Conservation (phyloP, 2,329 filamentous ascomycete species). For the Pseudogymnoascus pannorum region DNA sequence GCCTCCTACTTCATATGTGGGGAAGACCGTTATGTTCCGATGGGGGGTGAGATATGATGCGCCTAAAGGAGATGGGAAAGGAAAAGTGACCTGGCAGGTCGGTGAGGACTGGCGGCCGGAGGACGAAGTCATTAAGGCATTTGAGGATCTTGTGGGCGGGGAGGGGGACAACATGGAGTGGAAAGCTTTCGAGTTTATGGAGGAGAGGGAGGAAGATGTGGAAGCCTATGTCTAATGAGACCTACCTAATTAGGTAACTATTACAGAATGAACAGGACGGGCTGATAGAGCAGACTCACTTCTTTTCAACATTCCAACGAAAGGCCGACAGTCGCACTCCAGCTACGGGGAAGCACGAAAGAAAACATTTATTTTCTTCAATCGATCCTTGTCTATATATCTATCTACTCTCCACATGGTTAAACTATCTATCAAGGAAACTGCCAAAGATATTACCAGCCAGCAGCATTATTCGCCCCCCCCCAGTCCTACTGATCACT, state of each 20-base stretch:
- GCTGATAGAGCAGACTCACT: background rate
- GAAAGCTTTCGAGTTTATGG: conserved; percentile 5
- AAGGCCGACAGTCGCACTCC: background rate
- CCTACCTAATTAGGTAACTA: background rate
- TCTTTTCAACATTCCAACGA: background rate
- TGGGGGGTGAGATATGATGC: conserved; percentile 18
- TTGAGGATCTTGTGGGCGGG: conserved; percentile 15
- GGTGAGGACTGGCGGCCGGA: conserved; percentile 16
- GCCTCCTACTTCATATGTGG: background rate
- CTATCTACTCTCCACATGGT: background rate
- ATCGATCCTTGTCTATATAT: conserved; percentile 4
- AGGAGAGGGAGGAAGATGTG: background rate
- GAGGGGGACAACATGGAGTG: conserved; percentile 9
- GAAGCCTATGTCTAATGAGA: background rate
- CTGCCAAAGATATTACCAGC: background rate
- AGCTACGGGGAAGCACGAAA: background rate
- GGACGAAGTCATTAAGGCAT: conserved; percentile 15
- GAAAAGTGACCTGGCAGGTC: conserved; percentile 18
- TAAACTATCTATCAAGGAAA: background rate
- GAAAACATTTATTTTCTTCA: background rate
- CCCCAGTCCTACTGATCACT: background rate
- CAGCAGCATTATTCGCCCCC: conserved; percentile 2
- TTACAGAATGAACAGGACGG: conserved; percentile 6
- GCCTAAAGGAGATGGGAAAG: conserved; percentile 12
- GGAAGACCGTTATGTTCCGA: conserved; percentile 14